These are phyloP conservation scores for Halophytophthora batemanensis DNA, from an alignment of 352 stramenopile species.

Conservation along the genomic window DNA sequence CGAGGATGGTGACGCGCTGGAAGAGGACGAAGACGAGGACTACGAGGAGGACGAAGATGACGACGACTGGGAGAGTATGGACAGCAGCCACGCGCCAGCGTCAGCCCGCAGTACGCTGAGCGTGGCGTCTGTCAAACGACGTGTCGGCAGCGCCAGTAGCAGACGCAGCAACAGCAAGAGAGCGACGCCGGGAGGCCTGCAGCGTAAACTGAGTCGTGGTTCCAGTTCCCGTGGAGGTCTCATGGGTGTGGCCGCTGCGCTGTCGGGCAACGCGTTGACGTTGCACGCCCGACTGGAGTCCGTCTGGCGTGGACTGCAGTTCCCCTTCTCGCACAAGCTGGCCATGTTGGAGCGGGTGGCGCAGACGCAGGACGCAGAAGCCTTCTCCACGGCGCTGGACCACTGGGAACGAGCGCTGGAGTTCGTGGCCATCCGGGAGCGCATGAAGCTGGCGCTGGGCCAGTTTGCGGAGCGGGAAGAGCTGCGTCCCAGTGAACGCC, in stretches of 20 bases:
- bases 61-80: constrained; percentile 20
- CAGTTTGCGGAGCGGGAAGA: constrained; percentile 36
- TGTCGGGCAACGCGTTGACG: constrained; percentile 37
- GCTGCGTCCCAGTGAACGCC: constrained; percentile 19
- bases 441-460: constrained; percentile 37
- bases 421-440: constrained; percentile 42
- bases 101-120: constrained; percentile 19
- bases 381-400: constrained; percentile 32
- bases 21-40: constrained; percentile 15
- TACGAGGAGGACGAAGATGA: constrained; percentile 19
- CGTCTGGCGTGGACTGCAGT: constrained; percentile 53
- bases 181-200: constrained; percentile 4
- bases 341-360: constrained; percentile 67
- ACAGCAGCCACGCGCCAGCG: constrained; percentile 16
- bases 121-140: constrained; percentile 14
- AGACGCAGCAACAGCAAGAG: constrained; percentile 25
- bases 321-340: constrained; percentile 60
- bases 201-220: constrained; percentile 14
- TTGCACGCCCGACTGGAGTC: constrained; percentile 55
- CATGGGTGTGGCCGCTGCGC: constrained; percentile 16
- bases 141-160: constrained; percentile 11
- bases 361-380: constrained; percentile 41
- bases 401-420: constrained; percentile 50
- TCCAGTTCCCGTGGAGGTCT: constrained; percentile 16
- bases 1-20: constrained; percentile 9